Evolutionary conservation across 1,284 basidiomycete genomes (phyloP), one percentile per base, ranked within the genome.

Genomic region (Cryptococcus sp.): DNA sequence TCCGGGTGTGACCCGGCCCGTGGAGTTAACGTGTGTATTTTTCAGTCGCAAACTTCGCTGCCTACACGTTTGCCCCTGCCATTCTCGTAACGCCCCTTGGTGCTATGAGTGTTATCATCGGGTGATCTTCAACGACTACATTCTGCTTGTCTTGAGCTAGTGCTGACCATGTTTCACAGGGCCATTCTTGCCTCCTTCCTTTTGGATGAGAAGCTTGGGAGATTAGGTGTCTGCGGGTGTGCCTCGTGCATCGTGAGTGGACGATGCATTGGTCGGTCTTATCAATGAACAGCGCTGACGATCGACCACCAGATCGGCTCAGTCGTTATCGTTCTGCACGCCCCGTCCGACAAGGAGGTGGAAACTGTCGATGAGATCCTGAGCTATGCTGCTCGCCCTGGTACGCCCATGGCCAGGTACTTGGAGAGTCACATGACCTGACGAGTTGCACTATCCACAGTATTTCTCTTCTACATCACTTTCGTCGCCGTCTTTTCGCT

Each of bases 41-140:
- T 18, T 12, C 68, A 96, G 94, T 96, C 56, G 94, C 92, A 66
- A 99, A 99, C 80, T 99, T 98, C 78, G 92, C 95, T 7, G 96
- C 96, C 4, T 98, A 98, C 77, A 91, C 92, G 0, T 98, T 98
- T 71, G 95, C 95, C 0, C 95, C 95, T 55, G 92, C 95, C 63
- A 96, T 98, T 69, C 82, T 99, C 53, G 93, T 99, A 42, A 98
- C 95, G 0, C 95, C 95, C 5, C 80, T 98, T 13, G 95, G 95
- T 56, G 94, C 95, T 12, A 82, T 97, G 55, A 94, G 90, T 76
- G 95, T 98, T n/a, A 84, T 99, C 60, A 91, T 98, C 62, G 96
- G 93, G 90, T 92, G 46, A 37, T 50, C 36, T 45, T 28, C 18
- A 3, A 20, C 23, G 7, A 23, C 4, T 8, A 35, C 7, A 28